phyloP scores from a whole-genome alignment of 2,329 filamentous ascomycete genomes.

The Fusarium begoniae region DNA sequence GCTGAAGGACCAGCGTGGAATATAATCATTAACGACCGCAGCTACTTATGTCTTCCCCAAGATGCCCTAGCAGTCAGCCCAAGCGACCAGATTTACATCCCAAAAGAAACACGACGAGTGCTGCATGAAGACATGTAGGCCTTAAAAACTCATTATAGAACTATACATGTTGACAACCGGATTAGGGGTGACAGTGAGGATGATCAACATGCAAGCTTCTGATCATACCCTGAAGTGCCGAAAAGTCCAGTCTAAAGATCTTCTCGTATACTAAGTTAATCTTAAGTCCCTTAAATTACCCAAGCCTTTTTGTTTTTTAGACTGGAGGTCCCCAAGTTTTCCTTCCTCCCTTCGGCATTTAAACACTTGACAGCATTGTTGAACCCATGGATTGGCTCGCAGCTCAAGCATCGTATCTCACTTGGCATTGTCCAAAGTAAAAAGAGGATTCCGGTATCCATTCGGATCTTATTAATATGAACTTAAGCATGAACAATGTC shows the following conservation, averaged over 20 bases:
- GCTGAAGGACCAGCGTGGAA: no score
- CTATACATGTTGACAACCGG: no score
- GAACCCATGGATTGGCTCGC: background rate
- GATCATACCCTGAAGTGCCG: background rate
- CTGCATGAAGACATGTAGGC: no score
- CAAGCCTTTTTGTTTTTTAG: no score
- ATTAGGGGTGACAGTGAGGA: background rate
- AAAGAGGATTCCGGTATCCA: rapidly evolving
- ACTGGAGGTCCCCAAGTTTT: background rate
- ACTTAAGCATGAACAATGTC: background rate
- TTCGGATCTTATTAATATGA: background rate
- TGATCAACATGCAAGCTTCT: background rate
- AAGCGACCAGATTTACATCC: no score
- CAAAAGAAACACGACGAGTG: no score
- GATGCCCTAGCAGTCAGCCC: no score
- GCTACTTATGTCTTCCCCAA: no score
- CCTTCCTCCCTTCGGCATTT: rapidly evolving
- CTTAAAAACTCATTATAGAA: no score
- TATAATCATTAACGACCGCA: no score
- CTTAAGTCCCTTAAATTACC: background rate
- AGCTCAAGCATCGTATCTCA: background rate
- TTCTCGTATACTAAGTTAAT: background rate
- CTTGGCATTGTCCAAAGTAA: background rate
- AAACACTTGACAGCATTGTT: background rate
- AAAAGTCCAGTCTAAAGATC: background rate